phyloP scores from a whole-genome alignment of 345 rosid genomes.

The Balakata baccata region DNA sequence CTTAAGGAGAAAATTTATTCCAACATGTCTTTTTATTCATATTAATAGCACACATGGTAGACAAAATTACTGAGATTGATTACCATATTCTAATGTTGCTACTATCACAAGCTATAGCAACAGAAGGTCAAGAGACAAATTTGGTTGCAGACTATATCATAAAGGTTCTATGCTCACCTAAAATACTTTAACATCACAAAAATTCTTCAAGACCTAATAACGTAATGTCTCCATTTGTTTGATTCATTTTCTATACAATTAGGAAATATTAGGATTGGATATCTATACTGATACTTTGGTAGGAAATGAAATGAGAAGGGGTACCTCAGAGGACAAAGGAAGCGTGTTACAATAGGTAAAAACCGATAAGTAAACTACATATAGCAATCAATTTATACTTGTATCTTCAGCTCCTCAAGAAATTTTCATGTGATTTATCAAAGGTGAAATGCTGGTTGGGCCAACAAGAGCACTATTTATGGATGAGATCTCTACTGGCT shows the following conservation, averaged over 20 bases:
- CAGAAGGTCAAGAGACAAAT: constrained; percentile 58
- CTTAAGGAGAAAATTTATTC: too few species aligned
- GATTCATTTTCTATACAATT: constrained; percentile 1
- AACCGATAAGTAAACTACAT: neutral
- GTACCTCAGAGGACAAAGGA: constrained; percentile 56
- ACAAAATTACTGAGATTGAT: neutral
- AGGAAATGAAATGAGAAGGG: constrained; percentile 70
- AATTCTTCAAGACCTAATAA: neutral
- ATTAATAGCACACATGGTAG: too few species aligned
- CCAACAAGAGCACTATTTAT: constrained; percentile 17
- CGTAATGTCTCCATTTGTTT: neutral
- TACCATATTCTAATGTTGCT: too few species aligned
- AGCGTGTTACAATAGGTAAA: constrained; percentile 56
- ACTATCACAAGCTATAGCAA: constrained; percentile 49
- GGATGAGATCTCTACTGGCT: constrained; percentile 23
- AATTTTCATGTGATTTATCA: neutral
- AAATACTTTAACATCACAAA: too few species aligned
- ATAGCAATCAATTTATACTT: neutral
- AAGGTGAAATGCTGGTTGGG: constrained; percentile 25
- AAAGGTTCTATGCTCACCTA: constrained; percentile 41
- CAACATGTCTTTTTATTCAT: too few species aligned
- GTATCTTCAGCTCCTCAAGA: neutral
- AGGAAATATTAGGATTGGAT: constrained; percentile 69
- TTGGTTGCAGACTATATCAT: constrained; percentile 70
- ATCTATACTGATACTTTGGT: constrained; percentile 63